Conservation (phyloP, 768 basidiomycete species). For the Agaricus subrufescens region DNA sequence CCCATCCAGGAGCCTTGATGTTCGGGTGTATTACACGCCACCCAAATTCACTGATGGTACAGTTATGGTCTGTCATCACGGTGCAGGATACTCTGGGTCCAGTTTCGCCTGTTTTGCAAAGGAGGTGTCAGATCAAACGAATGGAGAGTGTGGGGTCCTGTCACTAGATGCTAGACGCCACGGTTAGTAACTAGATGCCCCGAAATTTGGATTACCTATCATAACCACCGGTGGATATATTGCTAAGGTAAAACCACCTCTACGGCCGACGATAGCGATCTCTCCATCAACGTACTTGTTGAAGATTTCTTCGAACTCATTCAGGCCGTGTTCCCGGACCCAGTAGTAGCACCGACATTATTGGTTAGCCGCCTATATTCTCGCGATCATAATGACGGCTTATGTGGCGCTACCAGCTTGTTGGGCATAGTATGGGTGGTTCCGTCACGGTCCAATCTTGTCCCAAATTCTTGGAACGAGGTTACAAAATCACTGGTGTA, state of each 20-base stretch:
- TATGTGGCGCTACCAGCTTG: conserved; percentile 41
- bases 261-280: conserved; percentile 42
- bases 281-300: conserved; percentile 70
- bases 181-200: conserved; percentile 44
- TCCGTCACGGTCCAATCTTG: conserved; percentile 76
- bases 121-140: conserved; percentile 55
- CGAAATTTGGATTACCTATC: not conserved
- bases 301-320: conserved; percentile 73
- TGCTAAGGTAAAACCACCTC: conserved; percentile 60
- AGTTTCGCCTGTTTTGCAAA: conserved; percentile 91
- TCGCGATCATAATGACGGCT: not conserved
- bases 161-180: conserved; percentile 83
- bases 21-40: conserved; percentile 81
- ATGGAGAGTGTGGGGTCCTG: conserved; percentile 76
- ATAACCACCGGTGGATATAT: not conserved
- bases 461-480: conserved; percentile 57
- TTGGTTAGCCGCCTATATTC: conserved; percentile 45
- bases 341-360: conserved; percentile 59
- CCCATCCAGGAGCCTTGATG: conserved; percentile 53
- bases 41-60: conserved; percentile 52
- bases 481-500: conserved; percentile 73
- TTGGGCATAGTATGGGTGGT: conserved; percentile 98
- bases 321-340: conserved; percentile 63
- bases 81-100: conserved; percentile 87
- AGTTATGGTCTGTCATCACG: conserved; percentile 91